Conservation (phyloP, 768 basidiomycete species). For the Trichaptum fuscoviolaceum region DNA sequence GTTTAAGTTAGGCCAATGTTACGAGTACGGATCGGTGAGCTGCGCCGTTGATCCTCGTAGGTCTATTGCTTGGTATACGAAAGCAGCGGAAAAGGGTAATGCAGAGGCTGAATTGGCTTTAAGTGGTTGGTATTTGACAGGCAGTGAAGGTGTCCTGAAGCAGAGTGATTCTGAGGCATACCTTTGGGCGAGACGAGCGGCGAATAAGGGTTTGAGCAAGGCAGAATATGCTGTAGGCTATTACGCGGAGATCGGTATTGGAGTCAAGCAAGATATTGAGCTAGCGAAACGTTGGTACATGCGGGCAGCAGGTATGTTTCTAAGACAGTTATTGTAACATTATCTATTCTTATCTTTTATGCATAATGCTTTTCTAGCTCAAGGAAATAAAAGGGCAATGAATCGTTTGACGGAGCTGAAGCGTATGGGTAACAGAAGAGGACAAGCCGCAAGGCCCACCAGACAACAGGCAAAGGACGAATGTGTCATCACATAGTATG, state of each 20-base stretch:
- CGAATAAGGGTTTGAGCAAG: conserved; percentile 93
- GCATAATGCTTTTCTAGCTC: conserved; percentile 49
- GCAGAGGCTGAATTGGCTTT: conserved; percentile 92
- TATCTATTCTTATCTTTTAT: conserved; percentile 3
- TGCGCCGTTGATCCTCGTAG: conserved; percentile 91
- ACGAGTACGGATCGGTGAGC: conserved; percentile 84
- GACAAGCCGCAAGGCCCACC: conserved; percentile 78
- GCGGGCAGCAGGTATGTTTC: conserved; percentile 86
- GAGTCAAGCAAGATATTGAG: conserved; percentile 92
- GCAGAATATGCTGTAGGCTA: conserved; percentile 99
- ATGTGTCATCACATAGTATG: conserved; percentile 68
- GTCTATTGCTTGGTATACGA: conserved; percentile 98
- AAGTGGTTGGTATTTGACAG: conserved; percentile 98
- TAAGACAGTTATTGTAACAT: conserved; percentile 4
- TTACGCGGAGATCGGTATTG: conserved; percentile 97
- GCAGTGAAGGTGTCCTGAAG: conserved; percentile 91
- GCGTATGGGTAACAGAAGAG: conserved; percentile 74
- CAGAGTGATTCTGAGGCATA: conserved; percentile 99
- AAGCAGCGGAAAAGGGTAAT: conserved; percentile 95
- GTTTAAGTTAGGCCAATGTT: conserved; percentile 92
- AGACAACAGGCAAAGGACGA: conserved; percentile 92
- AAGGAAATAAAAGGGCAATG: conserved; percentile 99
- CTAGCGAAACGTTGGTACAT: conserved; percentile 99
- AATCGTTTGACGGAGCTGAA: conserved; percentile 93
- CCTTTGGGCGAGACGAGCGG: conserved; percentile 93